Evolutionary conservation across 352 stramenopile species (phyloP), one percentile per base, ranked within the genome.

Genomic region (Phytopythium sindhum): DNA sequence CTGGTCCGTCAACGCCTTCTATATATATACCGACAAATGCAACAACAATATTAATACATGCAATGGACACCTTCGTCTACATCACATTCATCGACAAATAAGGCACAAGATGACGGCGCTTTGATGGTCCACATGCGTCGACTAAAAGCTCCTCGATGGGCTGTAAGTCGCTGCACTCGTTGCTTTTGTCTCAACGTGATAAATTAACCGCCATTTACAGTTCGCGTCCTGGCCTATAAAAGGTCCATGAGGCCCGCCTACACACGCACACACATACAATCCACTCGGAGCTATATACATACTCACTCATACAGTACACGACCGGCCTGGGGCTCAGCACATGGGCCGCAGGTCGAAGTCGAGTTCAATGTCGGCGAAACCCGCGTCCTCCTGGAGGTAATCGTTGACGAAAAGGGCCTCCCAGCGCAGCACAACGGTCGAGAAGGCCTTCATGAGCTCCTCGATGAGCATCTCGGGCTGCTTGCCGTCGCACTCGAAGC

Each of bases 381-480:
- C 70, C 33, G 67, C 68, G 31, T 78, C 73, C 26, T 69, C 68
- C 26, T 64, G 55, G 19, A 90, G 80, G 60, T 77, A 90, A 65
- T 90, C 80, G 66, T 88, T 88, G 60, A 90, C 82, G 63, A 90
- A 90, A 28, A 90, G 66, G 42, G 74, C 73, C 56, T 90, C 80
- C 80, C 80, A 90, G 53, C 80, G 78, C 47, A 90, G 71, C 60
- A 90, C 80, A 31, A 90, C 80, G 17, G 80, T 88, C 57, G 80
- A 80, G 55, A 86, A 85, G 37, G 75, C 70, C 66, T 88, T 81
- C 60, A 77, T 69, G 56, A 90, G 57, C 59, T 90, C 74, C n/a
- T 80, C 69, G 54, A 90, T 72, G 50, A 90, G 59, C 42, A 81
- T 45, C 42, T 74, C 70, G 26, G 76, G 71, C 48, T 73, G 67